A percentile compares a stretch with the other conserved stretches of the same genome.
Evolutionary conservation across 2,329 filamentous ascomycete genomes (phyloP).

Genomic region (Chlorencoelia australis): DNA sequence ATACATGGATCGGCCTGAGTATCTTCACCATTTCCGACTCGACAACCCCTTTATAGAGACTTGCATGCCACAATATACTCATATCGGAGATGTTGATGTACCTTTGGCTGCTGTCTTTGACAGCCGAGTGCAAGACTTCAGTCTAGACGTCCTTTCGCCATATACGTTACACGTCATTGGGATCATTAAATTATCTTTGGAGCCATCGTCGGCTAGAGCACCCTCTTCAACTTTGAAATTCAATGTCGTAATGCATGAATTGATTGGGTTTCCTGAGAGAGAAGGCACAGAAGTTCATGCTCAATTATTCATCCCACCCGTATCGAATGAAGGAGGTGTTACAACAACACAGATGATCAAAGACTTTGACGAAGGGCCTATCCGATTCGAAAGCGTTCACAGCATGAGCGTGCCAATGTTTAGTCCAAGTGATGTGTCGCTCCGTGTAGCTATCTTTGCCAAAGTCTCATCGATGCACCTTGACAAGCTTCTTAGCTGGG

Average conservation of each 20-base stretch:
- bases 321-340: slow-evolving; percentile 81
- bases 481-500: slow-evolving; percentile 96
- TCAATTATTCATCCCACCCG: slow-evolving; percentile 87
- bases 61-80: slow-evolving; percentile 84
- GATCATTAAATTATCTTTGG: slow-evolving; percentile 80
- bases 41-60: slow-evolving; percentile 89
- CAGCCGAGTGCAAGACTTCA: slow-evolving; percentile 87
- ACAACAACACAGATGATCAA: slow-evolving; percentile 93
- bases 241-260: slow-evolving; percentile 96
- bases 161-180: slow-evolving; percentile 87
- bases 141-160: slow-evolving; percentile 80
- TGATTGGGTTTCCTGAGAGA: slow-evolving; percentile 87
- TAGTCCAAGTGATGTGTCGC: slow-evolving; percentile 60
- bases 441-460: slow-evolving; percentile 86
- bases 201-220: slow-evolving; percentile 86
- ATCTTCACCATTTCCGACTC: slow-evolving; percentile 82
- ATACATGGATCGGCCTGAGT: slow-evolving; percentile 91
- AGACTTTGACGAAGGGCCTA: slow-evolving; percentile 84
- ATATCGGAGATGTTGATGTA: slow-evolving; percentile 87
- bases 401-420: slow-evolving; percentile 89
- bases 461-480: slow-evolving; percentile 88
- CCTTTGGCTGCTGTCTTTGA: slow-evolving; percentile 90
- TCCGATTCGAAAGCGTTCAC: slow-evolving; percentile 95
- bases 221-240: slow-evolving; percentile 92
- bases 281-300: slow-evolving; percentile 95